phyloP scores from a whole-genome alignment of 257 asterid species.

The Solanum piurae region DNA sequence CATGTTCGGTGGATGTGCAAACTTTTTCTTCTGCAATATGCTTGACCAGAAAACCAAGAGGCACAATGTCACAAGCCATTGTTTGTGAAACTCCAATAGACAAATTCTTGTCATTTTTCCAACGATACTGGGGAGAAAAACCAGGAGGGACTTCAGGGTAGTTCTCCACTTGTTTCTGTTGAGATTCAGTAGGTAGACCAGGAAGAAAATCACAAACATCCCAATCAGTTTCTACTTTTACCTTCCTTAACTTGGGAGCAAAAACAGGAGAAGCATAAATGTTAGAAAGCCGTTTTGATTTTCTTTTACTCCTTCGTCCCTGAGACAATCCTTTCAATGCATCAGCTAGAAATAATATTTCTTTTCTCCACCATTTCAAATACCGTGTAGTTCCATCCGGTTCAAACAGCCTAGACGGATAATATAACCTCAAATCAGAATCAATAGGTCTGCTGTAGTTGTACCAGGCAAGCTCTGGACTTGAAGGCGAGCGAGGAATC shows the following conservation, averaged over 20 bases:
- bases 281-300: background rate
- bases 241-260: background rate
- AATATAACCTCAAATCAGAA: background rate
- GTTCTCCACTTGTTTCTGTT: background rate
- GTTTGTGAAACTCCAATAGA: background rate
- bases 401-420: constrained; percentile 19
- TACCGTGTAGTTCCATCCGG: constrained; percentile 13
- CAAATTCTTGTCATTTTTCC: background rate
- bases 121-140: background rate
- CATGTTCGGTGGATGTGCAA: background rate
- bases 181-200: background rate
- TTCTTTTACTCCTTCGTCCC: constrained; percentile 7
- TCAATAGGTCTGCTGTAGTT: background rate
- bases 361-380: constrained; percentile 27
- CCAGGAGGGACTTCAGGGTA: constrained; percentile 2
- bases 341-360: constrained; percentile 3
- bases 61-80: background rate
- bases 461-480: constrained; percentile 1
- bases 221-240: background rate
- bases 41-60: background rate
- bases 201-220: background rate
- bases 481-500: background rate
- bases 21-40: background rate
- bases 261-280: background rate
- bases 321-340: background rate